phyloP scores from a whole-genome alignment of 2,329 filamentous ascomycete species.

The Bertia moriformis region DNA sequence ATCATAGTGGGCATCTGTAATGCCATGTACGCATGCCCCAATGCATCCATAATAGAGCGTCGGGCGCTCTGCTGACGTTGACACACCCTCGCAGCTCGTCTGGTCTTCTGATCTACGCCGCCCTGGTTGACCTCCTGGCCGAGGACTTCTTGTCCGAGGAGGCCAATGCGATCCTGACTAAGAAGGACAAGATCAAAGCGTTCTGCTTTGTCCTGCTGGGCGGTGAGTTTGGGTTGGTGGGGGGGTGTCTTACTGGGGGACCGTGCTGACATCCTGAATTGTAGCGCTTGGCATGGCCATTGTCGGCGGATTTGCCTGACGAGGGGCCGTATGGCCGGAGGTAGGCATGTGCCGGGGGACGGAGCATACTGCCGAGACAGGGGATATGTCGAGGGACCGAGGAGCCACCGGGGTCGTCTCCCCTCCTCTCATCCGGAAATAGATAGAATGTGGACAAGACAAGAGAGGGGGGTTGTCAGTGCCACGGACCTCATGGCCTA shows the following conservation, averaged over 20 bases:
- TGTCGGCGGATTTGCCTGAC: not conserved
- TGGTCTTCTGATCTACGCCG: conserved; percentile 45
- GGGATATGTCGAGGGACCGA: no score
- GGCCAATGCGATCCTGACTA: conserved; percentile 29
- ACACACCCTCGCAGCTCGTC: conserved; percentile 31
- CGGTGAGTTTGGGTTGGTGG: no score
- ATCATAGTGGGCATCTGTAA: conserved; percentile 54
- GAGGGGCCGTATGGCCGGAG: no score
- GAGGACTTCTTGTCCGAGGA: conserved; percentile 52
- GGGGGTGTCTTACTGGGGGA: not conserved
- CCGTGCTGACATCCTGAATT: not conserved
- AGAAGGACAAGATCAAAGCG: conserved; percentile 34
- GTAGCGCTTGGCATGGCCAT: not conserved
- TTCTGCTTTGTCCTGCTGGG: conserved; percentile 34
- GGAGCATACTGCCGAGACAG: no score
- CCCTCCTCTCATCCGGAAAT: no score
- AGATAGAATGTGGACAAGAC: no score
- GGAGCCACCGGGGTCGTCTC: no score
- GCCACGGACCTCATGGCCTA: no score
- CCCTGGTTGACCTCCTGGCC: conserved; percentile 46
- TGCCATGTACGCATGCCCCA: conserved; percentile 35
- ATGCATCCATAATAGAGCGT: conserved; percentile 4
- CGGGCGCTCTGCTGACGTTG: not conserved
- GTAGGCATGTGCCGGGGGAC: no score
- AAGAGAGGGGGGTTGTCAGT: no score